Conservation (phyloP, 2,329 filamentous ascomycete species). For the Ceratocystiopsis sp. region DNA sequence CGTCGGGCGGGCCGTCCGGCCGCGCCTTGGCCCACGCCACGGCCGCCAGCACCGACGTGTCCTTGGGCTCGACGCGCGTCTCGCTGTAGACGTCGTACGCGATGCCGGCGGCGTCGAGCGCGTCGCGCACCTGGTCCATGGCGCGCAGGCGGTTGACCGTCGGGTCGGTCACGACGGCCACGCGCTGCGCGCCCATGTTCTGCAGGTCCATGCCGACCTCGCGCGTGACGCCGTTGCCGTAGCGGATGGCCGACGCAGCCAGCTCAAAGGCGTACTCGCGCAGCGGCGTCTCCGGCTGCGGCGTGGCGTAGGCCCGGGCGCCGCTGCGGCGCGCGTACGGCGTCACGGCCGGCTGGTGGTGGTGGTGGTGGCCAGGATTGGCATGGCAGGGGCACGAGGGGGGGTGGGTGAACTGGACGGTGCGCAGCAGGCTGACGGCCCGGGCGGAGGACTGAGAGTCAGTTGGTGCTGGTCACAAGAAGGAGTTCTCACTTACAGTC, state of each 20-base stretch:
- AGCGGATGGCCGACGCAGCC: conserved; percentile 88
- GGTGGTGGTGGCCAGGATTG: conserved; percentile 66
- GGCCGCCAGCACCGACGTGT: conserved; percentile 80
- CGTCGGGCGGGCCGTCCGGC: conserved; percentile 51
- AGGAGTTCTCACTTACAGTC: no score
- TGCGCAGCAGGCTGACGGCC: conserved; percentile 59
- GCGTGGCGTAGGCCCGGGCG: conserved; percentile 50
- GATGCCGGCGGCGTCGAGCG: conserved; percentile 60
- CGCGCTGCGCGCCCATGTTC: conserved; percentile 73
- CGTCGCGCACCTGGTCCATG: conserved; percentile 78
- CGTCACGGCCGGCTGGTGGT: conserved; percentile 39
- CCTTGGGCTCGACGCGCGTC: conserved; percentile 75
- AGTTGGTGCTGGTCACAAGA: no score
- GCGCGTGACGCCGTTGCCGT: conserved; percentile 81
- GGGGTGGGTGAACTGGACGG: conserved; percentile 81
- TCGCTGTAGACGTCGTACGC: conserved; percentile 67
- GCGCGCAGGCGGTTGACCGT: conserved; percentile 71
- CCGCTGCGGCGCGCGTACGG: conserved; percentile 23
- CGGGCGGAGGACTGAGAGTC: conserved; percentile 38
- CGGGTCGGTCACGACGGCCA: conserved; percentile 80
- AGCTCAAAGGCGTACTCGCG: conserved; percentile 99
- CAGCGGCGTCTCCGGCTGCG: conserved; percentile 50
- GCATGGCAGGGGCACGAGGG: conserved; percentile 84
- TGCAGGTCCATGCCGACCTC: conserved; percentile 97
- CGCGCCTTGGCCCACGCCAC: conserved; percentile 65